Percentiles rank a stretch among this genome's conserved stretches.
phyloP scores from a whole-genome alignment of 179 eudicot genomes.

The Sideroxylon spinosum region DNA sequence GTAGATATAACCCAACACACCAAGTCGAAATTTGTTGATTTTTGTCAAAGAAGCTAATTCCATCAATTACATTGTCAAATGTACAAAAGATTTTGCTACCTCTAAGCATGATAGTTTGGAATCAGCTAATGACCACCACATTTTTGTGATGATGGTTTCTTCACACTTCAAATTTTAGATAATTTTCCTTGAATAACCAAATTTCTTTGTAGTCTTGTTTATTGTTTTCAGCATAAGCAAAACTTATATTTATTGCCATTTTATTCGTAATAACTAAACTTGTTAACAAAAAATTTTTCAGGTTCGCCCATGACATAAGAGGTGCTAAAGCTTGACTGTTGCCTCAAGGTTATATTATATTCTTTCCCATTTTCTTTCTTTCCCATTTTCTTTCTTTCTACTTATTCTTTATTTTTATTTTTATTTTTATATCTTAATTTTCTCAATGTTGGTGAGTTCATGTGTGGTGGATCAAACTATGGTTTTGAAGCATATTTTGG shows the following conservation, averaged over 20 bases:
- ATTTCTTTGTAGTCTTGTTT: not conserved
- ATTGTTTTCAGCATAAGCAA: not conserved
- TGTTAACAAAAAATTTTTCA: conserved; percentile 20
- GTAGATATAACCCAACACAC: no score
- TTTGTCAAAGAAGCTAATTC: not conserved
- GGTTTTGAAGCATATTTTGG: not conserved
- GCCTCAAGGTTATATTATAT: conserved; percentile 17
- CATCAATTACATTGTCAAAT: no score
- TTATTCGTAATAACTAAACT: not conserved
- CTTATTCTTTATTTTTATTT: not conserved
- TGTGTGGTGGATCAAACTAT: no score
- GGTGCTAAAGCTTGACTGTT: no score
- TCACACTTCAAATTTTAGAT: not conserved
- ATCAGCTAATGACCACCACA: no score
- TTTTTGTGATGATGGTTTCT: not conserved
- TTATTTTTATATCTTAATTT: not conserved
- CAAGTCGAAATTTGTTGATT: not conserved
- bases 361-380: not conserved
- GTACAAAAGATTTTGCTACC: not conserved
- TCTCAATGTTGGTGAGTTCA: not conserved
- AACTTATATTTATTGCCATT: not conserved
- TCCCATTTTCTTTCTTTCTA: not conserved
- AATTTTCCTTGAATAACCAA: not conserved
- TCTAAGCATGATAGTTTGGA: not conserved
- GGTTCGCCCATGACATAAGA: conserved; percentile 88